phyloP scores from a whole-genome alignment of 768 basidiomycete genomes.

The Podaxis pistillaris region DNA sequence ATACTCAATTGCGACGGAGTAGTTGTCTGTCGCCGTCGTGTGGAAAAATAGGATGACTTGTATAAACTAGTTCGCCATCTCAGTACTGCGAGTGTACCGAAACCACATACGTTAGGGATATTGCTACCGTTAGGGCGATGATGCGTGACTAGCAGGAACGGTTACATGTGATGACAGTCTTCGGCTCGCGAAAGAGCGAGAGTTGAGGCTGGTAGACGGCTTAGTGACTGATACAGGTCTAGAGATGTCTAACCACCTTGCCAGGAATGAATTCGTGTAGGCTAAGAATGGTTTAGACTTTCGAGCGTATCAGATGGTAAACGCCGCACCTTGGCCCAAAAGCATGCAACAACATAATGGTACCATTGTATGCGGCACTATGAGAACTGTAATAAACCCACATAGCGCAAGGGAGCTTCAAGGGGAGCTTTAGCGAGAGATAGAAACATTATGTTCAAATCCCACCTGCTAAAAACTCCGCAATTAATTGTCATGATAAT shows the following conservation, averaged over 20 bases:
- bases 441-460: neutral
- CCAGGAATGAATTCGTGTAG: constrained; percentile 17
- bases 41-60: neutral
- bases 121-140: neutral
- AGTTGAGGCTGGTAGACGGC: constrained; percentile 11
- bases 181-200: neutral
- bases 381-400: constrained; percentile 12
- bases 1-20: neutral
- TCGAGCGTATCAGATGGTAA: neutral
- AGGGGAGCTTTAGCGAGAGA: neutral
- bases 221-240: neutral
- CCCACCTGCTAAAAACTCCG: constrained; percentile 16
- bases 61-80: neutral
- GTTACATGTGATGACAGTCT: constrained; percentile 2
- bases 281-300: constrained; percentile 6
- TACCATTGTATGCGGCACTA: constrained; percentile 6
- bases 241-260: constrained; percentile 8
- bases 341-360: constrained; percentile 13
- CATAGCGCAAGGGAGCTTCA: constrained; percentile 15
- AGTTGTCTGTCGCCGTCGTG: neutral
- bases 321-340: constrained; percentile 16
- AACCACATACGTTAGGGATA: neutral
- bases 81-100: neutral
- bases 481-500: constrained; percentile 17
- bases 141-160: neutral